Evolutionary conservation across 208 protist genomes (phyloP).

Genomic region (Leishmania turanica): DNA sequence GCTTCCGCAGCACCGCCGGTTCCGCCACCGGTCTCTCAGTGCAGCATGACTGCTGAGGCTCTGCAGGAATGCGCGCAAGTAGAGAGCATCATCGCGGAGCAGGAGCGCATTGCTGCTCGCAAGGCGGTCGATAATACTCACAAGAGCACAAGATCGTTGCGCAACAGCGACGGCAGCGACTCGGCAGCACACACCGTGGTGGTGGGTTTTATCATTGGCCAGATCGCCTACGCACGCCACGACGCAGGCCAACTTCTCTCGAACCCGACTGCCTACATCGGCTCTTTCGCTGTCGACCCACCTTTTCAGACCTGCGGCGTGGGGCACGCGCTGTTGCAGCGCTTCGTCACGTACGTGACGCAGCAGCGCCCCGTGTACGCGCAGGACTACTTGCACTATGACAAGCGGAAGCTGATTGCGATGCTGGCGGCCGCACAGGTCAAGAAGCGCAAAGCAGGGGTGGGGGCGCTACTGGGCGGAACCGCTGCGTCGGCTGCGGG

Average conservation of each 20-base stretch:
- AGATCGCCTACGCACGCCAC: constrained; percentile 50
- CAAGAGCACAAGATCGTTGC: background rate
- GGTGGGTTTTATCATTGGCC: constrained; percentile 66
- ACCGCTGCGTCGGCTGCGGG: background rate
- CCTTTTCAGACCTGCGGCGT: constrained; percentile 61
- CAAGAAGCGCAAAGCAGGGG: constrained; percentile 8
- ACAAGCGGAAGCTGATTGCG: constrained; percentile 27
- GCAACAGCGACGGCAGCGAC: background rate
- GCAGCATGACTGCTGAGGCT: constrained; percentile 8
- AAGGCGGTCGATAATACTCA: background rate
- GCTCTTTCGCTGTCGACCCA: constrained; percentile 63
- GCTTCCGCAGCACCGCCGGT: background rate
- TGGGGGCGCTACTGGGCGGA: background rate
- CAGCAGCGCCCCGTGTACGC: constrained; percentile 52
- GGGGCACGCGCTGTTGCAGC: constrained; percentile 52
- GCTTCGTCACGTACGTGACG: constrained; percentile 58
- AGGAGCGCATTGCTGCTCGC: constrained; percentile 28
- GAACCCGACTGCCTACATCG: constrained; percentile 76
- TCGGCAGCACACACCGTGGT: constrained; percentile 33
- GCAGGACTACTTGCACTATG: constrained; percentile 60
- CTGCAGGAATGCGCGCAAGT: constrained; percentile 17
- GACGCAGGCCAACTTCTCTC: constrained; percentile 44
- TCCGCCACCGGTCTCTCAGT: constrained; percentile 23
- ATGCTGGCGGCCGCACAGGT: constrained; percentile 31
- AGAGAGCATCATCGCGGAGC: constrained; percentile 18